Percentiles rank a stretch among this genome's conserved stretches.
Conservation (phyloP, 129 eudicot species). For the Flaveria trinervia region DNA sequence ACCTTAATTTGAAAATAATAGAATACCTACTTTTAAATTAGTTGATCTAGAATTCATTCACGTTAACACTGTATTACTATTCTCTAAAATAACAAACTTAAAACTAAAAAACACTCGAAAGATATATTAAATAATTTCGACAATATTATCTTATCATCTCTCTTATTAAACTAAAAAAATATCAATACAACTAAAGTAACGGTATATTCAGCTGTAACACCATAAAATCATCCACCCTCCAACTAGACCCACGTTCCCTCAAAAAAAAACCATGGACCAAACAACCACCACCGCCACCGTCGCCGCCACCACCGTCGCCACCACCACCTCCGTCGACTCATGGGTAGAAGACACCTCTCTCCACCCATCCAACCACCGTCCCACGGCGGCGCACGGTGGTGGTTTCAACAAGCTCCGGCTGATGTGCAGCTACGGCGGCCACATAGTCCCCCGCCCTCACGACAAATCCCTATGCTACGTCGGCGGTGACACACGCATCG, state of each 20-base stretch:
- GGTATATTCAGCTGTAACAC: constrained; percentile 42
- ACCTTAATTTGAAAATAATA: too few species aligned
- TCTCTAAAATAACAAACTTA: too few species aligned
- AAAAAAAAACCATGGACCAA: constrained; percentile 40
- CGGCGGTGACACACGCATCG: constrained; percentile 85
- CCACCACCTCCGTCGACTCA: constrained; percentile 46
- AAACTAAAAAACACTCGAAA: too few species aligned
- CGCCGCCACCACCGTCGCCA: constrained; percentile 21
- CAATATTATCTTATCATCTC: too few species aligned
- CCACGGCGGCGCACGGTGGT: constrained; percentile 7
- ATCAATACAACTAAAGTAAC: background rate
- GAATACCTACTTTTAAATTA: too few species aligned
- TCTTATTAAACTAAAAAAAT: background rate
- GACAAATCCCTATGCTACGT: constrained; percentile 73
- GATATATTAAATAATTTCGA: too few species aligned
- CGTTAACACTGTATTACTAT: too few species aligned
- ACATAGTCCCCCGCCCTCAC: constrained; percentile 89
- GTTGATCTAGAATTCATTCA: too few species aligned
- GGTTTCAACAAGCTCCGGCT: constrained; percentile 54
- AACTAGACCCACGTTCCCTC: constrained; percentile 22
- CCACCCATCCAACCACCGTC: constrained; percentile 15
- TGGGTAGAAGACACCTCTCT: constrained; percentile 42
- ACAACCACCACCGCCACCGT: constrained; percentile 33
- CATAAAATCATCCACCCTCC: constrained; percentile 44
- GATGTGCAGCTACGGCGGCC: constrained; percentile 95